Percentiles rank a stretch among this genome's conserved stretches.
phyloP scores from a whole-genome alignment of 208 protist genomes.

The Blastocrithidia nonstop region DNA sequence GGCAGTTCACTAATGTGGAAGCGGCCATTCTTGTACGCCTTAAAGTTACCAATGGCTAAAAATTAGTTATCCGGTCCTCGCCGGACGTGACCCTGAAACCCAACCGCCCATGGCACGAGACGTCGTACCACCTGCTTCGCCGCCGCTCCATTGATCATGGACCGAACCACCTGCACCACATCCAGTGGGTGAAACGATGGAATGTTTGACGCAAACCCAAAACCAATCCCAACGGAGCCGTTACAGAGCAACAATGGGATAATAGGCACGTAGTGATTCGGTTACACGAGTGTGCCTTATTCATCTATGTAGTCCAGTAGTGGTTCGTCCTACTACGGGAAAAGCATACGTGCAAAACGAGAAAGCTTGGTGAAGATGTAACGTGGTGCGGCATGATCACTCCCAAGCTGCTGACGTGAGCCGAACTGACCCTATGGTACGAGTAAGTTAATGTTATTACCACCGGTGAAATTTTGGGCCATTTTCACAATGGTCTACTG shows the following conservation, averaged over 20 bases:
- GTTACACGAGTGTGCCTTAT: constrained; percentile 97
- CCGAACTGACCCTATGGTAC: constrained; percentile 98
- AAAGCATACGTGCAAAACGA: constrained; percentile 91
- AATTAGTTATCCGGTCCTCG: constrained; percentile 50
- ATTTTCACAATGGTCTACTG: constrained; percentile 97
- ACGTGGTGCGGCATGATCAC: constrained; percentile 93
- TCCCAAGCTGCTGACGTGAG: constrained; percentile 94
- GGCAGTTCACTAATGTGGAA: constrained; percentile 66
- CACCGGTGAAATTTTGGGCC: constrained; percentile 97
- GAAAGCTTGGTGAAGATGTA: constrained; percentile 94
- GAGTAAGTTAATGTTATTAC: constrained; percentile 99
- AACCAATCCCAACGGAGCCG: constrained; percentile 98
- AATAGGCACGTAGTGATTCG: constrained; percentile 97
- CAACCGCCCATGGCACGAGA: constrained; percentile 93
- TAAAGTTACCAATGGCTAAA: constrained; percentile 53
- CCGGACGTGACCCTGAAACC: constrained; percentile 85
- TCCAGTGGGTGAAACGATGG: constrained; percentile 95
- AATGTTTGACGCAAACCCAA: constrained; percentile 93
- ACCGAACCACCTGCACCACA: constrained; percentile 79
- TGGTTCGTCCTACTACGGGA: constrained; percentile 93
- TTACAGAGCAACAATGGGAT: constrained; percentile 99
- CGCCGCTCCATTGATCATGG: constrained; percentile 72
- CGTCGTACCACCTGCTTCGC: constrained; percentile 55
- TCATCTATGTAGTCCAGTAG: constrained; percentile 96
- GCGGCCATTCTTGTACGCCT: constrained; percentile 39